Percentiles rank a stretch among this genome's conserved stretches.
phyloP scores from a whole-genome alignment of 2,329 filamentous ascomycete genomes.

The Lachnellula willkommii region DNA sequence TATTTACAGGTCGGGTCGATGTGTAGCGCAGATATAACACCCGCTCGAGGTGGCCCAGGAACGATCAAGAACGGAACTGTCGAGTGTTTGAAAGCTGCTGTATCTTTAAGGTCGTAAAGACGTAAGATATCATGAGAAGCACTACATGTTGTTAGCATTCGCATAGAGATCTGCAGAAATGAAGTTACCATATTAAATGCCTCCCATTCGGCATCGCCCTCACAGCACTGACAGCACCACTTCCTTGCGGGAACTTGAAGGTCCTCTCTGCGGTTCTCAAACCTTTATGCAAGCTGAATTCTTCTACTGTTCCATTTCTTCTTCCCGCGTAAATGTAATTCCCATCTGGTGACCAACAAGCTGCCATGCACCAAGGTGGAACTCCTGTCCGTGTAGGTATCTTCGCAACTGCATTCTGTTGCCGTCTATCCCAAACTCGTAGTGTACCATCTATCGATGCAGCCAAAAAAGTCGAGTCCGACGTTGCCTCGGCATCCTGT shows the following conservation, averaged over 20 bases:
- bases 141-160: conserved; percentile 38
- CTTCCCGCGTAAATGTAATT: conserved; percentile 92
- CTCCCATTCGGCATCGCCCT: conserved; percentile 87
- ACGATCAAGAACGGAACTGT: conserved; percentile 94
- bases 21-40: conserved; percentile 80
- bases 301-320: conserved; percentile 86
- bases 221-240: conserved; percentile 82
- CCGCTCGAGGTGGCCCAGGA: conserved; percentile 75
- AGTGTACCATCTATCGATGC: conserved; percentile 83
- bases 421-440: conserved; percentile 87
- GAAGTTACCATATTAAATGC: conserved; percentile 74
- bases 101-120: conserved; percentile 76
- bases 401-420: conserved; percentile 69
- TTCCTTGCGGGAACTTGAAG: conserved; percentile 84
- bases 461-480: conserved; percentile 77
- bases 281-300: conserved; percentile 81
- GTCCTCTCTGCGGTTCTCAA: conserved; percentile 69
- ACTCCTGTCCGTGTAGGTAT: conserved; percentile 69
- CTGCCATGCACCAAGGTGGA: conserved; percentile 96
- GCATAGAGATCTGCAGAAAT: background rate
- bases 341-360: conserved; percentile 92
- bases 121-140: conserved; percentile 91
- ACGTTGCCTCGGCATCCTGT: conserved; percentile 54
- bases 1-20: conserved; percentile 83
- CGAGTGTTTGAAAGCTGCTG: conserved; percentile 61